These are phyloP conservation scores for Trichosporon asahii DNA, from an alignment of 1,284 basidiomycete genomes.

Conservation along the genomic window DNA sequence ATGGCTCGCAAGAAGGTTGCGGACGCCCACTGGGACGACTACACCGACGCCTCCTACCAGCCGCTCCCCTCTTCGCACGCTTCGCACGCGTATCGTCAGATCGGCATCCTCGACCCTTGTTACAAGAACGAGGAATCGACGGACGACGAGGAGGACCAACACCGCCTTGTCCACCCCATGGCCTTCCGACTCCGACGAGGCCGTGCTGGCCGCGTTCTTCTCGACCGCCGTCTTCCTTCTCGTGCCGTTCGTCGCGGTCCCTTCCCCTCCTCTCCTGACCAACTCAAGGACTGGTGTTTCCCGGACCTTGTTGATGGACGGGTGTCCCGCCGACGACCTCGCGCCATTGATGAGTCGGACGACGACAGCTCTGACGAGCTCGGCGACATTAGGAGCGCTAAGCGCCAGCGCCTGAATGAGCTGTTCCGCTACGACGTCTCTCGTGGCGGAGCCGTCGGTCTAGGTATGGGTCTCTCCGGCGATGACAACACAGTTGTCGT, in stretches of 20 bases:
- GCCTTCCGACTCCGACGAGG: conserved; percentile 71
- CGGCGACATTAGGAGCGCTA: conserved; percentile 18
- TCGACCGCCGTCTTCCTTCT: conserved; percentile 65
- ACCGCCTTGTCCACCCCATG: conserved; percentile 30
- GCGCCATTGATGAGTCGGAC: conserved; percentile 40
- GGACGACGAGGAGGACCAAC: conserved; percentile 36
- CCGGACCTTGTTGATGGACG: conserved; percentile 28
- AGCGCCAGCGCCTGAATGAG: conserved; percentile 42
- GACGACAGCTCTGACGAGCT: conserved; percentile 20
- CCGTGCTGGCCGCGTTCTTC: conserved; percentile 71
- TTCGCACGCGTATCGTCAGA: conserved; percentile 48
- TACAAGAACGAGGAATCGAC: conserved; percentile 33
- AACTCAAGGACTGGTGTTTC: conserved; percentile 37
- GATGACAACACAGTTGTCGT: conserved; percentile 50
- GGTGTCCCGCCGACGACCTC: conserved; percentile 27
- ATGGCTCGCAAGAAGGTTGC: conserved; percentile 60
- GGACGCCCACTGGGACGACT: conserved; percentile 81
- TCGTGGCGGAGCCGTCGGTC: conserved; percentile 43
- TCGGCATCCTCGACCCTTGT: conserved; percentile 43
- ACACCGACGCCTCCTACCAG: conserved; percentile 73
- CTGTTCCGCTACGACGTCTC: conserved; percentile 47
- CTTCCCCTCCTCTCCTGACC: conserved; percentile 28
- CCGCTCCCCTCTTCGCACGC: conserved; percentile 56
- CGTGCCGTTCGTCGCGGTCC: conserved; percentile 27
- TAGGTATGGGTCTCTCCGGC: conserved; percentile 49